phyloP scores from a whole-genome alignment of 2,329 filamentous ascomycete genomes.

The Cladosporium sp. region DNA sequence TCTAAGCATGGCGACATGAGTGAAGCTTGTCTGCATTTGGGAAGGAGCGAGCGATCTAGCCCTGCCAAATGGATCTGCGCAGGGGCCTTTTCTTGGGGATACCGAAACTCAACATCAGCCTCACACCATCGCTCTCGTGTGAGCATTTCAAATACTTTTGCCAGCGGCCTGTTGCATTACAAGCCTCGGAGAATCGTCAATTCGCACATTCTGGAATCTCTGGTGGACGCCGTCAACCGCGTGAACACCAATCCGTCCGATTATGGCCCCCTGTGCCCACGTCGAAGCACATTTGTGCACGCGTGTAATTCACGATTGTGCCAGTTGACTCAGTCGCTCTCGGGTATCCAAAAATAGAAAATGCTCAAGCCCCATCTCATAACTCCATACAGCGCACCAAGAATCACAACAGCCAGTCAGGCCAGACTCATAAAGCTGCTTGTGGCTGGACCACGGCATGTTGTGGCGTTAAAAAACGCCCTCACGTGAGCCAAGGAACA shows the following conservation, averaged over 20 bases:
- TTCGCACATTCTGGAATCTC: too few relatives aligned
- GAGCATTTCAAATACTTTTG: background rate
- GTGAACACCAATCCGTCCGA: too few relatives aligned
- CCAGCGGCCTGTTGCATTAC: background rate
- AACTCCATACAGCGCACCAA: background rate
- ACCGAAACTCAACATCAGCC: background rate
- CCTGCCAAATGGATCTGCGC: background rate
- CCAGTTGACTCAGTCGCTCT: background rate
- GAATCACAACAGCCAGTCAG: background rate
- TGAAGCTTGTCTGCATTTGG: background rate
- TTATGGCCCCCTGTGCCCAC: background rate
- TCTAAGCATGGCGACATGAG: background rate
- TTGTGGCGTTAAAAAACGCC: background rate
- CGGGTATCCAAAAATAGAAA: background rate
- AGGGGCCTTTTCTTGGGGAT: background rate
- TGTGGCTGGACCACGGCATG: background rate
- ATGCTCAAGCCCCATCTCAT: background rate
- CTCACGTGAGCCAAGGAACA: conserved; percentile 2
- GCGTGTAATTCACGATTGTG: background rate
- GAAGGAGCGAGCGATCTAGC: background rate
- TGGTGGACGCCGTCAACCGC: background rate
- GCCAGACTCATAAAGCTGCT: background rate
- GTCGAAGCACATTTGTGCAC: background rate
- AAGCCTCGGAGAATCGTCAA: background rate
- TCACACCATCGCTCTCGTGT: background rate